These are phyloP conservation scores for Kockiozyma suomiensis DNA, from an alignment of 805 yeast genomes.

Conservation along the genomic window DNA sequence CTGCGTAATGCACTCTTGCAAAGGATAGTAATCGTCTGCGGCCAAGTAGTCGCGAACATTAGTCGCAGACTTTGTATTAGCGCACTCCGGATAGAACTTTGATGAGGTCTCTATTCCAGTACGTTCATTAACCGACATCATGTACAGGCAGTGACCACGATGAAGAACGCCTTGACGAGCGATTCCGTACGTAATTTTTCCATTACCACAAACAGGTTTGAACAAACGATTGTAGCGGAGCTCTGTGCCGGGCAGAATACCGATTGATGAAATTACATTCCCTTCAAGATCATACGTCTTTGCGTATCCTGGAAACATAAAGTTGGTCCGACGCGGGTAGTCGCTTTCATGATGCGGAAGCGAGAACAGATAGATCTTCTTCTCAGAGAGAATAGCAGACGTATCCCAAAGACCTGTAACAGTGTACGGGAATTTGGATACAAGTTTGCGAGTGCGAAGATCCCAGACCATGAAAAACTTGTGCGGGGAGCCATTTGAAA, in stretches of 20 bases:
- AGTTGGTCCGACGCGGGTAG: slow-evolving; percentile 12
- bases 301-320: slow-evolving; percentile 32
- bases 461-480: slow-evolving; percentile 33
- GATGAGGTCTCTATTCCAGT: slow-evolving; percentile 26
- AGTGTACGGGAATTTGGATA: slow-evolving; percentile 29
- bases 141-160: slow-evolving; percentile 29
- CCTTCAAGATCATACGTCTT: slow-evolving; percentile 29
- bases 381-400: slow-evolving; percentile 24
- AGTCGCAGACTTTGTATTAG: not conserved
- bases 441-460: slow-evolving; percentile 18
- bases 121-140: slow-evolving; percentile 26
- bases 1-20: slow-evolving; percentile 27
- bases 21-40: slow-evolving; percentile 22
- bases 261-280: slow-evolving; percentile 29
- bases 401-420: slow-evolving; percentile 35
- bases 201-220: slow-evolving; percentile 21
- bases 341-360: slow-evolving; percentile 26
- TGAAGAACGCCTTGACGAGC: slow-evolving; percentile 28
- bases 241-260: slow-evolving; percentile 34
- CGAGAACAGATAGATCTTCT: slow-evolving; percentile 30
- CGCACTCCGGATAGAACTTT: slow-evolving; percentile 26
- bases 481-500: slow-evolving; percentile 30
- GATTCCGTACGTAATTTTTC: slow-evolving; percentile 29
- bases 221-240: slow-evolving; percentile 23
- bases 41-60: not conserved